Evolutionary conservation across 169 alveolate genomes (phyloP).

Genomic region (Besnoitia besnoiti): DNA sequence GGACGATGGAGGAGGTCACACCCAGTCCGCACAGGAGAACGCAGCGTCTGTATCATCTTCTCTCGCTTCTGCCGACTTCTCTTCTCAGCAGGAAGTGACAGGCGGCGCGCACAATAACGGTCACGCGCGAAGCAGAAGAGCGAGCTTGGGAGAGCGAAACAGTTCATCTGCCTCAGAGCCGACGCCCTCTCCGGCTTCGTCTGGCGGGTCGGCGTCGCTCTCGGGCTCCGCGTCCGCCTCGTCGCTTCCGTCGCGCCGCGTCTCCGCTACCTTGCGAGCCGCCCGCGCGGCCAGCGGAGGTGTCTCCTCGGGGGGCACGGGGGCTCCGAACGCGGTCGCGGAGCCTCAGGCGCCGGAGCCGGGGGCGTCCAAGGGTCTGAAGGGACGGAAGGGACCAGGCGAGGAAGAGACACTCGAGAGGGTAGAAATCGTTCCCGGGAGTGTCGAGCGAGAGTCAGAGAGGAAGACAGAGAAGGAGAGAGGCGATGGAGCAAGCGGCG

Average conservation of each 20-base stretch:
- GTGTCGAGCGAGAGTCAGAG: neutral
- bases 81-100: neutral
- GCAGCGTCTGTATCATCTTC: neutral
- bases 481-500: too few species aligned
- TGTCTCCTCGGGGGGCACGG: neutral
- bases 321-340: neutral
- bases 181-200: neutral
- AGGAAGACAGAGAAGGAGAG: neutral
- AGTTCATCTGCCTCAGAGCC: too few species aligned
- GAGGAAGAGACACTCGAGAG: neutral
- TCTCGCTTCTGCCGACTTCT: neutral
- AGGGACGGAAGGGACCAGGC: neutral
- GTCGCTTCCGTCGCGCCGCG: neutral
- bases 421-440: too few species aligned
- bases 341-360: slow-evolving; percentile 13
- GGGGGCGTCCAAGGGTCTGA: neutral
- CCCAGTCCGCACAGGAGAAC: neutral
- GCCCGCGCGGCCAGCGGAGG: too few species aligned
- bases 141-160: too few species aligned
- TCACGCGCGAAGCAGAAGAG: neutral
- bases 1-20: too few species aligned
- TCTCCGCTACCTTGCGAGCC: too few species aligned
- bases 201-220: neutral
- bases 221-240: neutral
- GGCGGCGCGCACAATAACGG: neutral